phyloP scores from a whole-genome alignment of 1,139 yeast species.

The Debaryomycetaceae sp. region DNA sequence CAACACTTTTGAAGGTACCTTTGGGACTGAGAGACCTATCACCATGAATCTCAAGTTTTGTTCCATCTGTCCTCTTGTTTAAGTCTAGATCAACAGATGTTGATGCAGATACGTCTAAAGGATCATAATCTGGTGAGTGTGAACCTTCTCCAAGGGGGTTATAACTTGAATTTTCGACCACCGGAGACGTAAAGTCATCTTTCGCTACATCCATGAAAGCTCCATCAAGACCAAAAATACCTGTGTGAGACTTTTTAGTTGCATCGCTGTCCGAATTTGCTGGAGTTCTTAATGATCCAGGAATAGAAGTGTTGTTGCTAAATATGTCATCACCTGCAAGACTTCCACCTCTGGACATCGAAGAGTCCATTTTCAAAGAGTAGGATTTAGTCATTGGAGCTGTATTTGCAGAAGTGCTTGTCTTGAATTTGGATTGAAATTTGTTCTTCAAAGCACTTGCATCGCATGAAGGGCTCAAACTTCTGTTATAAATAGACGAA shows the following conservation, averaged over 20 bases:
- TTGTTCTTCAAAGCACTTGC: not conserved
- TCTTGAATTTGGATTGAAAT: not conserved
- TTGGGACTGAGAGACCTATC: not conserved
- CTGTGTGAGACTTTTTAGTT: not conserved
- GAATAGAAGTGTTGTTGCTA: not conserved
- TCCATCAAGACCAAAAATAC: not conserved
- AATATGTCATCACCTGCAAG: not conserved
- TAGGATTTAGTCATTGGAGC: not conserved
- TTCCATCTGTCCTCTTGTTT: not conserved
- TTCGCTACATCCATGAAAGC: not conserved
- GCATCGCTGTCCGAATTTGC: not conserved
- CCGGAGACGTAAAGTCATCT: not conserved
- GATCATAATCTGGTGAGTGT: not conserved
- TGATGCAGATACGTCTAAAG: not conserved
- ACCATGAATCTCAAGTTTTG: not conserved
- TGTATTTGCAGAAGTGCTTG: not conserved
- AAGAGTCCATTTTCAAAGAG: not conserved
- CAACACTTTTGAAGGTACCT: not conserved
- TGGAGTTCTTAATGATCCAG: not conserved
- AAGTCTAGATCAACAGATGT: not conserved
- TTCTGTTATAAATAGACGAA: not conserved
- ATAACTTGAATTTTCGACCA: not conserved
- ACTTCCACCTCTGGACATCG: not conserved
- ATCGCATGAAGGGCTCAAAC: not conserved
- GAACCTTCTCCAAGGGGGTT: not conserved